Evolutionary conservation across 768 basidiomycete genomes (phyloP).

Genomic region (Phylloporus sp.): DNA sequence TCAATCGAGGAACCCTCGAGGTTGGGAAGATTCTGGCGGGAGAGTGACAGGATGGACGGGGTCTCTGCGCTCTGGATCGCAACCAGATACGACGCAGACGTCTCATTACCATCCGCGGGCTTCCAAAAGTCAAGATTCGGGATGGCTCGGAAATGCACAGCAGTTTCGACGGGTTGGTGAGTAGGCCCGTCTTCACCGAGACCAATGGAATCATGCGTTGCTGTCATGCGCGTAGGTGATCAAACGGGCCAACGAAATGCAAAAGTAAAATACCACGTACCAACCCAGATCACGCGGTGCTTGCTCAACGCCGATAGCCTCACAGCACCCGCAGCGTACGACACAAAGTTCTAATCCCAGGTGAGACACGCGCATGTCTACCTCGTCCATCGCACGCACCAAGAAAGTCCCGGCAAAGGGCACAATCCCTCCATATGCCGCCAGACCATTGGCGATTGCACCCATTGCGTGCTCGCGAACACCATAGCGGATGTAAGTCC

Average conservation of each 20-base stretch:
- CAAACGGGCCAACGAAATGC: neutral
- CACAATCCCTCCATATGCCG: conserved; percentile 86
- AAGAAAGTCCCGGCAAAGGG: conserved; percentile 93
- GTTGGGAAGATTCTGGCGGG: conserved; percentile 90
- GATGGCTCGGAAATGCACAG: conserved; percentile 77
- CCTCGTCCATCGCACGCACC: conserved; percentile 37
- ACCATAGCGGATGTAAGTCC: conserved; percentile 93
- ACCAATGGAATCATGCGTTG: conserved; percentile 94
- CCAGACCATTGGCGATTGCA: conserved; percentile 87
- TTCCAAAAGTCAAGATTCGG: conserved; percentile 94
- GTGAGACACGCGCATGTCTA: conserved; percentile 8
- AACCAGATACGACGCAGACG: conserved; percentile 84
- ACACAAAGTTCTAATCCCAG: conserved; percentile 73
- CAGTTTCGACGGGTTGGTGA: conserved; percentile 92
- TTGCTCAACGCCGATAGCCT: conserved; percentile 84
- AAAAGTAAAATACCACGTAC: conserved; percentile 38
- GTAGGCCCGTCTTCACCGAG: conserved; percentile 93
- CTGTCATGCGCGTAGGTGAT: conserved; percentile 35
- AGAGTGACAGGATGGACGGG: conserved; percentile 78
- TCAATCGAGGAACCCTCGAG: conserved; percentile 85
- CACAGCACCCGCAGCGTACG: conserved; percentile 90
- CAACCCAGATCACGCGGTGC: conserved; percentile 92
- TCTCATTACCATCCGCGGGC: conserved; percentile 94
- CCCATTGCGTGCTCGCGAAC: conserved; percentile 98
- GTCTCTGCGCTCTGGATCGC: conserved; percentile 71